Base-by-base conservation (phyloP, 129 eudicot genomes). In the Centella asiatica region DNA sequence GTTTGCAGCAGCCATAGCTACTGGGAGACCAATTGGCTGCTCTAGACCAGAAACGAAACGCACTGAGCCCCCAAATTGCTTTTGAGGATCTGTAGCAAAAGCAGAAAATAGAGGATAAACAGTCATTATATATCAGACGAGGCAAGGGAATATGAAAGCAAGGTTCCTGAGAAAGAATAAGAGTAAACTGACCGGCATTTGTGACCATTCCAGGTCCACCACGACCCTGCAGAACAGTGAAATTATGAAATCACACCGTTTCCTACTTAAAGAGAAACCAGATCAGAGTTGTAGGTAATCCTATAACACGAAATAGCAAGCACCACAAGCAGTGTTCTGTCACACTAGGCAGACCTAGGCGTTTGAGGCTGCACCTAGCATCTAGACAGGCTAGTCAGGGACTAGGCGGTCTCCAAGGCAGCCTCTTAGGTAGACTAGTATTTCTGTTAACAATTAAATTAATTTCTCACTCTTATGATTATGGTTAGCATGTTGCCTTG, bases 1-100 rank as follows among this genome's bases (percentile, higher is more conserved):
- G 28, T 77, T 65, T 71, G 94, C 94, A 75, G 95, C 95, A 77
- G 95, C 76, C 77, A 78, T 82, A 34, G 98, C 94, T 45, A 69
- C 80, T 58, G 82, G 83, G 44, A 75, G 67, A 72, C 90, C 98
- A 64, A 87, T 44, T 57, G 90, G 79, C 58, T 78, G 95, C 48
- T 80, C 76, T 62, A 76, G 56, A 66, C 69, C 62, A 55, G 93
- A 65, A 67, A 80, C 84, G 31, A 69, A 82, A 57, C 34, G 77
- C 23, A 52, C 78, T 44, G 86, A 84, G 49, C 81, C 94, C 44
- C 87, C 94, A 65, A 75, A 45, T 73, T 83, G 89, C 49, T 86
- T 90, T 74, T 67, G 83, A 64, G 83, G 45, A 79, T 79, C 97
- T 90, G 65, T 26, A 18, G 55, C 24, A 39, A 40, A 73, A 36